Evolutionary conservation across 1,284 basidiomycete genomes (phyloP).

Genomic region (Stereum hirsutum): DNA sequence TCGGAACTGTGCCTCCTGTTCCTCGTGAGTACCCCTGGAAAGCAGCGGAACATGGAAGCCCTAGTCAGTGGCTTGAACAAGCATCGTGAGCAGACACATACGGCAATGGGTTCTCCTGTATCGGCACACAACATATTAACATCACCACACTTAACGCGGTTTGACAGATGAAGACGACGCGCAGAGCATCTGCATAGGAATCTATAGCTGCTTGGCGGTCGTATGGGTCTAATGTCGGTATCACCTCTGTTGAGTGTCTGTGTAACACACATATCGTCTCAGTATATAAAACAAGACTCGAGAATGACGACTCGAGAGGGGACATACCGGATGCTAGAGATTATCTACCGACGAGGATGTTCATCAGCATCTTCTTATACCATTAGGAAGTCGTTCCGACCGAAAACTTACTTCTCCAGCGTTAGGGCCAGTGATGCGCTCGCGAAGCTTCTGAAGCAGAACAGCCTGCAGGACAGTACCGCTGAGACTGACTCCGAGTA

Average conservation of each 20-base stretch:
- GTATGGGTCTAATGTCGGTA: slow-evolving; percentile 58
- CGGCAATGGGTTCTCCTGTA: slow-evolving; percentile 70
- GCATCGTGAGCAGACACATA: slow-evolving; percentile 26
- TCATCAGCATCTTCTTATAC: slow-evolving; percentile 6
- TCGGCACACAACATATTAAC: slow-evolving; percentile 59
- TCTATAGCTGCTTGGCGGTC: slow-evolving; percentile 63
- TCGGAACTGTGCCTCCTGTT: slow-evolving; percentile 33
- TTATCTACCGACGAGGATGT: slow-evolving; percentile 46
- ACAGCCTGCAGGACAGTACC: slow-evolving; percentile 76
- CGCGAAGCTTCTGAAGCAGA: slow-evolving; percentile 55
- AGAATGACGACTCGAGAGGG: too few relatives aligned
- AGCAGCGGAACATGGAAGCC: slow-evolving; percentile 10
- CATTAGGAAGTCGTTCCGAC: slow-evolving; percentile 4
- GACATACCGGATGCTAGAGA: slow-evolving; percentile 57
- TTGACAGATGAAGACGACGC: slow-evolving; percentile 80
- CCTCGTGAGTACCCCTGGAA: slow-evolving; percentile 48
- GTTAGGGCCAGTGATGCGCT: slow-evolving; percentile 66
- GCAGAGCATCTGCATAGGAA: slow-evolving; percentile 79
- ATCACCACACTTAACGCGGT: slow-evolving; percentile 53
- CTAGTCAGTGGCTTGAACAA: slow-evolving; percentile 3
- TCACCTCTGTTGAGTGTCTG: slow-evolving; percentile 79
- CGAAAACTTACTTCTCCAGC: slow-evolving; percentile 51
- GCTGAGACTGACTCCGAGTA: slow-evolving; percentile 79
- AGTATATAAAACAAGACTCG: too few relatives aligned
- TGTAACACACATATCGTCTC: too few relatives aligned